Evolutionary conservation across 2,329 filamentous ascomycete species (phyloP).

Genomic region (Beauveria brongniartii): DNA sequence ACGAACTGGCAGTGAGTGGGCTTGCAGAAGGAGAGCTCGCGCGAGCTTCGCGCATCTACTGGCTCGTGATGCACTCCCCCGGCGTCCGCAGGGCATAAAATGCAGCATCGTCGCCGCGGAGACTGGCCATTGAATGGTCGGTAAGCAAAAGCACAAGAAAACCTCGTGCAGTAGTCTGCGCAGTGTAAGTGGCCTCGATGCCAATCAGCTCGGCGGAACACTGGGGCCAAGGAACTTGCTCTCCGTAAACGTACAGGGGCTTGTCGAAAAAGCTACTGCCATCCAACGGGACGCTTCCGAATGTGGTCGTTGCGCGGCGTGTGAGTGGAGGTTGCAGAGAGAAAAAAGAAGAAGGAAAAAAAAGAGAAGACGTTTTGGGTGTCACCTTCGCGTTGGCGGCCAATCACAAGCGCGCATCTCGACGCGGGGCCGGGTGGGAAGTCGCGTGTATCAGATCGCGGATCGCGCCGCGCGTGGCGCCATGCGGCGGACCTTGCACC

Average conservation of each 20-base stretch:
- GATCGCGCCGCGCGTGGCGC: not conserved
- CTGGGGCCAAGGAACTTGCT: not conserved
- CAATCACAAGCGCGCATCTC: slow-evolving; percentile 5
- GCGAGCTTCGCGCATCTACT: slow-evolving; percentile 2
- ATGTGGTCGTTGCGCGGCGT: not conserved
- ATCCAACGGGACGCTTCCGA: not conserved
- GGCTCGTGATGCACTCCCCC: not conserved
- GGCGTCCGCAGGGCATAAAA: not conserved
- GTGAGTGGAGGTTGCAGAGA: not conserved
- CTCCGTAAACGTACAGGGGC: too few species aligned
- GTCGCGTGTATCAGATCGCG: slow-evolving; percentile 2
- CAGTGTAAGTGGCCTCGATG: not conserved
- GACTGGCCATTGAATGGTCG: slow-evolving; percentile 5
- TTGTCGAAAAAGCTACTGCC: not conserved
- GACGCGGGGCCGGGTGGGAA: slow-evolving; percentile 1
- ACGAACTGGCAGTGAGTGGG: not conserved
- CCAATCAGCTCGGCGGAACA: slow-evolving; percentile 1
- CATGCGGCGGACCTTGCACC: not conserved
- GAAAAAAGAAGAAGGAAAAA: too few species aligned
- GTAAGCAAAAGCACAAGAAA: not conserved
- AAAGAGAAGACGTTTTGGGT: not conserved
- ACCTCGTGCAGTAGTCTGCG: not conserved
- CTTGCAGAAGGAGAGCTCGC: not conserved
- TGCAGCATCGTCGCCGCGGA: slow-evolving; percentile 4
- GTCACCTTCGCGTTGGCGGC: not conserved